Conservation (phyloP, 2,329 filamentous ascomycete species). For the Fusarium robinianum region DNA sequence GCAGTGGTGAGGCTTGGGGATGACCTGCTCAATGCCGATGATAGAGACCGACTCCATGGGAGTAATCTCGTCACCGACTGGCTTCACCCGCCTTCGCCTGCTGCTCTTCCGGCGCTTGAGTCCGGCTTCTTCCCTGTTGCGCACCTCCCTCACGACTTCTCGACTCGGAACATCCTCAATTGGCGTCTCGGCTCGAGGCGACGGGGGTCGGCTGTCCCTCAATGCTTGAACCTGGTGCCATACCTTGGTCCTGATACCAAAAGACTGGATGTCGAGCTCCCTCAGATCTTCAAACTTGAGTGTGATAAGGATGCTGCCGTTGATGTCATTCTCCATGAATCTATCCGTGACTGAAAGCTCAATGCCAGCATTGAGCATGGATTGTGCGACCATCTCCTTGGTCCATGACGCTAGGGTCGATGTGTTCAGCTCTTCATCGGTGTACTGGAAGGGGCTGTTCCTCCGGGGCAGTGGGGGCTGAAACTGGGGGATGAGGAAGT, state of each 20-base stretch:
- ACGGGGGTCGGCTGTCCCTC: constrained; percentile 57
- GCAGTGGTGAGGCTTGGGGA: constrained; percentile 83
- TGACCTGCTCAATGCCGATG: constrained; percentile 86
- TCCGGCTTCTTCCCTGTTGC: constrained; percentile 44
- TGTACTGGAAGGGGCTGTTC: constrained; percentile 61
- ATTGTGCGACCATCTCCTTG: constrained; percentile 77
- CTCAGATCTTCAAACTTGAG: constrained; percentile 87
- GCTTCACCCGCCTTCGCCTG: constrained; percentile 46
- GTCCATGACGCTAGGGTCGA: constrained; percentile 68
- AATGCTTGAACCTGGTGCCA: constrained; percentile 80
- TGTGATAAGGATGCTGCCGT: constrained; percentile 83
- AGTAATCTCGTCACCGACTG: constrained; percentile 67
- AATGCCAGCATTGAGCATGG: constrained; percentile 84
- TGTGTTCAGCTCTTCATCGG: constrained; percentile 61
- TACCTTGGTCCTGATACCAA: constrained; percentile 77
- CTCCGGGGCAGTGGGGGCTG: constrained; percentile 39
- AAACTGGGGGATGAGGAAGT: constrained; percentile 31
- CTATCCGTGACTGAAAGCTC: constrained; percentile 78
- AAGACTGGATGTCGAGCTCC: constrained; percentile 79
- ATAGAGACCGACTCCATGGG: constrained; percentile 87
- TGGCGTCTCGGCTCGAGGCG: constrained; percentile 60
- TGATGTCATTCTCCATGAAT: constrained; percentile 92
- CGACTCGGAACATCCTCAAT: constrained; percentile 64
- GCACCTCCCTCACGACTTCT: constrained; percentile 53
- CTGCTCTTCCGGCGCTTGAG: constrained; percentile 47